Evolutionary conservation across 495 filamentous ascomycete genomes (phyloP).

Genomic region (Talaromyces adpressus): DNA sequence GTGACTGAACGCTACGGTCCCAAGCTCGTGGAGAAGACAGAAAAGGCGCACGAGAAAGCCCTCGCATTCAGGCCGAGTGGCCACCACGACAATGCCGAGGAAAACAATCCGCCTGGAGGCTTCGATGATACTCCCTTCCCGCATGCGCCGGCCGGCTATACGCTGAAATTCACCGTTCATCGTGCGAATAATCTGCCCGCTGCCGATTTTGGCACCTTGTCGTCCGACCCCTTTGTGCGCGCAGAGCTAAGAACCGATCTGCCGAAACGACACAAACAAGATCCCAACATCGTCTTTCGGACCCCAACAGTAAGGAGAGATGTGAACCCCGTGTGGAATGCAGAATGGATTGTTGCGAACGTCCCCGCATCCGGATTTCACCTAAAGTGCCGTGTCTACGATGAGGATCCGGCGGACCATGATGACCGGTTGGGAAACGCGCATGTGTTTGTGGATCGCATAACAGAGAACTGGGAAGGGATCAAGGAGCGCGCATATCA

Average conservation of each 20-base stretch:
- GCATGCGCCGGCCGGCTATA: slow-evolving; percentile 65
- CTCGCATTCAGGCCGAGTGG: slow-evolving; percentile 20
- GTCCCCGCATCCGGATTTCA: slow-evolving; percentile 70
- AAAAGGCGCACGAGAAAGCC: slow-evolving; percentile 49
- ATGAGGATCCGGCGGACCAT: slow-evolving; percentile 82
- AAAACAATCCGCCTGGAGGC: slow-evolving; percentile 63
- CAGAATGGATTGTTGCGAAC: slow-evolving; percentile 81
- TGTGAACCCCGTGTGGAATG: slow-evolving; percentile 72
- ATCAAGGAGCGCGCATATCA: slow-evolving; percentile 58
- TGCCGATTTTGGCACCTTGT: slow-evolving; percentile 67
- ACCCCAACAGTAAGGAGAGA: slow-evolving; percentile 67
- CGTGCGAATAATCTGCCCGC: slow-evolving; percentile 71
- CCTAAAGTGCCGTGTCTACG: slow-evolving; percentile 75
- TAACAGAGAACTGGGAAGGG: slow-evolving; percentile 61
- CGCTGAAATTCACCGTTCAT: slow-evolving; percentile 78
- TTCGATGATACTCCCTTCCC: slow-evolving; percentile 75
- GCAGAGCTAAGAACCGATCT: slow-evolving; percentile 59
- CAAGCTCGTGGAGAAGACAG: slow-evolving; percentile 49
- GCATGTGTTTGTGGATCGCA: slow-evolving; percentile 49
- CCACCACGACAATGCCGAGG: slow-evolving; percentile 16
- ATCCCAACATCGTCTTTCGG: slow-evolving; percentile 62
- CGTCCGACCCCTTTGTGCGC: slow-evolving; percentile 77
- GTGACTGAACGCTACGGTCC: slow-evolving; percentile 20
- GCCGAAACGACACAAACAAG: slow-evolving; percentile 70
- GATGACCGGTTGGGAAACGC: slow-evolving; percentile 85